These are phyloP conservation scores for Apophysomyces ossiformis DNA, from an alignment of 371 early-diverging fungal genomes.

Conservation along the genomic window DNA sequence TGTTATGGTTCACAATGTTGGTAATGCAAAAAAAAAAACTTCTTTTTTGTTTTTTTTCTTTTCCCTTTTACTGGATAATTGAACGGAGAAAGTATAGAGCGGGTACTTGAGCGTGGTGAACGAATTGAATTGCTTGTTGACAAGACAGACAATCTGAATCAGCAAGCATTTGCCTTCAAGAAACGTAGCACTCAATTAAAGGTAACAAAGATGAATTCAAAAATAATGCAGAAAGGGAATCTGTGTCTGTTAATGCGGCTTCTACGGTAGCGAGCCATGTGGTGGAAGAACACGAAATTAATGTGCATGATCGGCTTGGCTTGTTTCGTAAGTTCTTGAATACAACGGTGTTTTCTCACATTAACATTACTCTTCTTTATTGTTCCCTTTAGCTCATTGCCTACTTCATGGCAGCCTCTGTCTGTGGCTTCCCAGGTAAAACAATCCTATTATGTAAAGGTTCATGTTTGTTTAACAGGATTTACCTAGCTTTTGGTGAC, in stretches of 20 bases:
- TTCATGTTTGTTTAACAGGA: not conserved
- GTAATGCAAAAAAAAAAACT: conserved; percentile 34
- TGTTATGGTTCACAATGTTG: conserved; percentile 94
- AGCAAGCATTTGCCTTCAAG: conserved; percentile 88
- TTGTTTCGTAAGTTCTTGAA: conserved; percentile 60
- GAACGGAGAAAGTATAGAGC: conserved; percentile 49
- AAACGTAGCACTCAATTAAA: conserved; percentile 87
- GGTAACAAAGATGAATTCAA: conserved; percentile 34
- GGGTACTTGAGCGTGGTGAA: conserved; percentile 91
- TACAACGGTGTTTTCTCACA: not conserved
- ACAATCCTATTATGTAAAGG: conserved; percentile 4
- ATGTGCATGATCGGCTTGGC: conserved; percentile 73
- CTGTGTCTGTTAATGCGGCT: not conserved
- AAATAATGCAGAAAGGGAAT: not conserved
- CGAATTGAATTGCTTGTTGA: conserved; percentile 90
- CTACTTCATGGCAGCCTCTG: conserved; percentile 69
- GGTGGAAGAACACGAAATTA: conserved; percentile 93
- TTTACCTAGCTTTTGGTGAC: conserved; percentile 30
- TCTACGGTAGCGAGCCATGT: conserved; percentile 70
- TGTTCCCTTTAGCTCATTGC: conserved; percentile 55
- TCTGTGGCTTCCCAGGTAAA: conserved; percentile 80
- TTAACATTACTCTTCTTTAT: not conserved
- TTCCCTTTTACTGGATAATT: not conserved
- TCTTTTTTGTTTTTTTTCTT: not conserved
- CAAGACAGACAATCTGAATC: conserved; percentile 89